phyloP scores from a whole-genome alignment of 768 basidiomycete genomes.

The Chlorophyllum brunneum region DNA sequence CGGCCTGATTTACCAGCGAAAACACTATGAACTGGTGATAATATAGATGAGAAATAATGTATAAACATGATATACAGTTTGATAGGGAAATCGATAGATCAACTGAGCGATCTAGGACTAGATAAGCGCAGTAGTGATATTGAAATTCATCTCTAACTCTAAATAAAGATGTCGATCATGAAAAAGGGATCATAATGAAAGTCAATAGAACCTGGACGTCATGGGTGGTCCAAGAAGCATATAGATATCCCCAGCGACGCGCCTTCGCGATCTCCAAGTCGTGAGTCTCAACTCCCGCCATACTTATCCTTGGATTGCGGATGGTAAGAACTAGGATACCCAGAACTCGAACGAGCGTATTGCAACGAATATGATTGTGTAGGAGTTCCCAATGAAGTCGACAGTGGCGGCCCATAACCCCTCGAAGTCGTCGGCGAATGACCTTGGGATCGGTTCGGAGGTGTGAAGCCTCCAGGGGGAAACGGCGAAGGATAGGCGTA shows the following conservation, averaged over 20 bases:
- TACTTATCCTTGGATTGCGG: conserved; percentile 1
- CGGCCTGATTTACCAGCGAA: too few relatives aligned
- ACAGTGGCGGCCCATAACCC: background rate
- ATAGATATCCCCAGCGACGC: too few relatives aligned
- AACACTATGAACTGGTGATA: too few relatives aligned
- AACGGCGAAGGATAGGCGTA: background rate
- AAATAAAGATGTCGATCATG: background rate
- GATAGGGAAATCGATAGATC: too few relatives aligned
- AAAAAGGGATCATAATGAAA: background rate
- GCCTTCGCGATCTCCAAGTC: background rate
- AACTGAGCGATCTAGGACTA: too few relatives aligned
- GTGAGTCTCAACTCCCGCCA: conserved; percentile 3
- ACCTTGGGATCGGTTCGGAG: background rate
- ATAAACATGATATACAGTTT: too few relatives aligned
- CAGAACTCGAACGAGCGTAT: background rate
- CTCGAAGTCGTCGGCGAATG: background rate
- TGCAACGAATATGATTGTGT: background rate
- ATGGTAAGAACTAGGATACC: conserved; percentile 4
- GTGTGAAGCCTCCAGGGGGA: background rate
- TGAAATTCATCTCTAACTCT: background rate
- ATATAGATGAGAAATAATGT: too few relatives aligned
- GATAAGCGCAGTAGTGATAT: too few relatives aligned
- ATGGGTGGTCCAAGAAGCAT: too few relatives aligned
- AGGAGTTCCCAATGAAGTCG: conserved; percentile 1
- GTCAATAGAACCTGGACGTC: too few relatives aligned